These are phyloP conservation scores for Silene coronaria DNA, from an alignment of 179 eudicot genomes.

Conservation along the genomic window DNA sequence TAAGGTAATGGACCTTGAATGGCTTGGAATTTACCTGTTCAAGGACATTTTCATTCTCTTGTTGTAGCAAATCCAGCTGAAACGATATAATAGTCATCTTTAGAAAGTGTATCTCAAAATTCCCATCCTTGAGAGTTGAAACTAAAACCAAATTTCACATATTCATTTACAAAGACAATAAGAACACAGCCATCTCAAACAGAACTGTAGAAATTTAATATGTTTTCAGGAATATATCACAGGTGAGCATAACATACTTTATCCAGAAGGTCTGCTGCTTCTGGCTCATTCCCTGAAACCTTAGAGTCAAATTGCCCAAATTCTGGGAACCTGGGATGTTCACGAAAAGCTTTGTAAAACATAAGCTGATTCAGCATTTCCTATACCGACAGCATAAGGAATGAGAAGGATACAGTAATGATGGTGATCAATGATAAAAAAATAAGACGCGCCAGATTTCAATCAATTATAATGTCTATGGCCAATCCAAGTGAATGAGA, in stretches of 20 bases:
- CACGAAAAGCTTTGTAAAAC: neutral
- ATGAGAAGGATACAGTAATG: neutral
- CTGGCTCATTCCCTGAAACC: conserved; percentile 62
- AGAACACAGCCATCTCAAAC: neutral
- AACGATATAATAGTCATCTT: conserved; percentile 30
- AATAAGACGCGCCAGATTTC: conserved; percentile 1
- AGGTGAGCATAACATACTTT: conserved; percentile 48
- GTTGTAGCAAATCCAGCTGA: conserved; percentile 98
- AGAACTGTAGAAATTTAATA: neutral
- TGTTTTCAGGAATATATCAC: conserved; percentile 7
- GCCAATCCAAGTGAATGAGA: conserved; percentile 1
- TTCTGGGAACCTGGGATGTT: conserved; percentile 53
- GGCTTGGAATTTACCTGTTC: conserved; percentile 51
- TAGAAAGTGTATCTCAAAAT: neutral
- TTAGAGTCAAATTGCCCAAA: conserved; percentile 45
- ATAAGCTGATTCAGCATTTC: neutral
- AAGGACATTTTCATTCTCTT: conserved; percentile 73
- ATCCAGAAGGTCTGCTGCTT: conserved; percentile 87
- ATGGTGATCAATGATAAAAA: neutral
- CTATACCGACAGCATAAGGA: neutral
- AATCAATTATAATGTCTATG: neutral
- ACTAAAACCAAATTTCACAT: conserved; percentile 8
- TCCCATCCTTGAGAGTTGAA: neutral
- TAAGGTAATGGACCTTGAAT: conserved; percentile 1
- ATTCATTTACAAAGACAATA: conserved; percentile 2